Conservation (phyloP, 1,284 basidiomycete species). For the Cryptococcus maquisensis region DNA sequence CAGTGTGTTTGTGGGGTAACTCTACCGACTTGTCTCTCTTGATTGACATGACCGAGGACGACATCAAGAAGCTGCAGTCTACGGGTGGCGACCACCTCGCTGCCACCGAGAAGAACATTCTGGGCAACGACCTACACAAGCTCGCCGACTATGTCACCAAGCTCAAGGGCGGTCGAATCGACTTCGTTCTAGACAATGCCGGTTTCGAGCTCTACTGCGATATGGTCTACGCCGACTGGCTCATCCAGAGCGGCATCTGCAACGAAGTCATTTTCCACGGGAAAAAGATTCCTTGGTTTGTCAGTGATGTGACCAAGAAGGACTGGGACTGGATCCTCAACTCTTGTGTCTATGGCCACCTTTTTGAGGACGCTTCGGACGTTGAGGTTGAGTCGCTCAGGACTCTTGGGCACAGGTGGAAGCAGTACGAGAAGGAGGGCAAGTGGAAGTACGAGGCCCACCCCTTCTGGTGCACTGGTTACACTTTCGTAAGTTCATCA, state of each 20-base stretch:
- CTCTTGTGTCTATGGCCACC: slow-evolving; percentile 77
- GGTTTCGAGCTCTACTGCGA: slow-evolving; percentile 97
- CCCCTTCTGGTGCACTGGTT: slow-evolving; percentile 95
- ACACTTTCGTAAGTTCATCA: slow-evolving; percentile 58
- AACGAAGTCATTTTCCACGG: slow-evolving; percentile 76
- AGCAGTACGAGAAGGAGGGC: slow-evolving; percentile 91
- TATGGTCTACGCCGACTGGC: slow-evolving; percentile 79
- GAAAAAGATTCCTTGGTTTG: slow-evolving; percentile 66
- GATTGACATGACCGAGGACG: slow-evolving; percentile 98
- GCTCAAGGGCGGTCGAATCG: slow-evolving; percentile 75
- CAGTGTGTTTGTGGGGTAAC: slow-evolving; percentile 91
- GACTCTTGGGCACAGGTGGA: slow-evolving; percentile 82
- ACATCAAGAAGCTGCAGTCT: slow-evolving; percentile 95
- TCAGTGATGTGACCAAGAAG: slow-evolving; percentile 93
- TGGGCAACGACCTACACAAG: slow-evolving; percentile 55
- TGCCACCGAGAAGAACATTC: slow-evolving; percentile 85
- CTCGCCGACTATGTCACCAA: slow-evolving; percentile 79
- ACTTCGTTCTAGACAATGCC: slow-evolving; percentile 63
- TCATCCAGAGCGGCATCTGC: slow-evolving; percentile 86
- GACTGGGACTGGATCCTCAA: slow-evolving; percentile 92
- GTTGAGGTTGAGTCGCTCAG: slow-evolving; percentile 76
- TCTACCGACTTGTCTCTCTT: slow-evolving; percentile 94
- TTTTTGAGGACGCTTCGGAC: slow-evolving; percentile 77
- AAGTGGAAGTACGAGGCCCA: slow-evolving; percentile 91
- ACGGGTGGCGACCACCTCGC: slow-evolving; percentile 93